Base-by-base conservation (phyloP, 192 early-diverging fungal genomes). In the Backusella liffmaniae region DNA sequence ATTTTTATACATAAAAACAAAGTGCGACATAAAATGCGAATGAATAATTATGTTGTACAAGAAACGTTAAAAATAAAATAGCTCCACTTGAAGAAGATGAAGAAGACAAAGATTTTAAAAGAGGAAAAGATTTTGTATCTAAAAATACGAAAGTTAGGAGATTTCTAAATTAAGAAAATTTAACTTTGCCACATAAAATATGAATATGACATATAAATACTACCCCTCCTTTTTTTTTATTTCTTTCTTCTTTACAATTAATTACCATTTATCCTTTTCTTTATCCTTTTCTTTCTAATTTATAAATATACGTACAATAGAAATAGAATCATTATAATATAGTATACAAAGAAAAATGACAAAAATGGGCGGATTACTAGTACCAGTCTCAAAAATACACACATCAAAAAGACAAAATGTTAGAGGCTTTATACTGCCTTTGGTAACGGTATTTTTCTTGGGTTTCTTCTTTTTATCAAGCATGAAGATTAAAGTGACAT, bases 381-480 rank as follows among this genome's bases (percentile, higher is more conserved):
- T 62, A 12, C 9, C 56, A 62, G 56, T 62, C 8, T 23, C 56
- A 13, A 62, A 62, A 26, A 29, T 26, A 12, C 56, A 62, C 10
- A 7, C 56, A 62, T 9, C 56, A 13, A 62, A 62, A 62, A 23
- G 26, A 62, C 56, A 62, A 26, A 29, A 62, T 29, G 10, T 29
- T 10, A 26, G 26, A 62, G 26, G 56, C 0, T 12, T 29, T 12
- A 4, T 62, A 29, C 29, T 71, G 13, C 70, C 70, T 30, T 30
- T 71, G 10, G 16, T 49, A 2, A 71, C 39, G 4, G 16, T 49
- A 6, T 49, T 71, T 6, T 29, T 71, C 12, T 30, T 71, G 12
- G 70, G 39, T 5, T 71, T 71, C 70, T 49, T 71, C 39, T 71
- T 71, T 46, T 7, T 71, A 18, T 49, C 70, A 7, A 42, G 39